Conservation (phyloP, 2,329 filamentous ascomycete genomes). For the Ophiocordyceps camponoti-leonardi region DNA sequence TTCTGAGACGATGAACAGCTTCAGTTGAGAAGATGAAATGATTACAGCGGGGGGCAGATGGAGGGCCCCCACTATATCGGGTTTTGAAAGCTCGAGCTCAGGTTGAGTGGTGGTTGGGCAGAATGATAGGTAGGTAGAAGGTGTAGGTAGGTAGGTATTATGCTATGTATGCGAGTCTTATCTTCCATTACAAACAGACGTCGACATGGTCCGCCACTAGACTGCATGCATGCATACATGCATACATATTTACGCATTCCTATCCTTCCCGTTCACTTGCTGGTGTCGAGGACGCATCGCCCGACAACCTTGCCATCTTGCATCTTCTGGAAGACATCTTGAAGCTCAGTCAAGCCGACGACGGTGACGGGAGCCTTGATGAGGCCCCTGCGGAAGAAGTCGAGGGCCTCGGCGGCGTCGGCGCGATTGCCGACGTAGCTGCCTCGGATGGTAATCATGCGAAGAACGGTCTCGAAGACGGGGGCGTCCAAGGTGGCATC, state of each 20-base stretch:
- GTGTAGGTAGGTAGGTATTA: neutral
- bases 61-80: no score
- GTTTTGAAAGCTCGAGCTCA: no score
- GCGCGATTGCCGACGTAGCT: constrained; percentile 87
- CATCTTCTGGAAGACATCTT: constrained; percentile 66
- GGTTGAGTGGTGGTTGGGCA: no score
- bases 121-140: no score
- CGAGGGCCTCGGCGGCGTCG: constrained; percentile 75
- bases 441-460: constrained; percentile 85
- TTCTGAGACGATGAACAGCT: no score
- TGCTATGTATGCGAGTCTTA: neutral
- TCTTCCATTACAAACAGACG: no score
- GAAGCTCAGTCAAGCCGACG: constrained; percentile 63
- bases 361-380: constrained; percentile 82
- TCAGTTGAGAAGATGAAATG: no score
- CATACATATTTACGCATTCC: no score
- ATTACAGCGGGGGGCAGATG: no score
- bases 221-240: neutral
- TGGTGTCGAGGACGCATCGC: constrained; percentile 63
- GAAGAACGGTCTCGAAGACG: constrained; percentile 75
- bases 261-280: constrained; percentile 26
- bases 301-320: constrained; percentile 54
- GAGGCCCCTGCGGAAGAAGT: constrained; percentile 71
- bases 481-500: constrained; percentile 65
- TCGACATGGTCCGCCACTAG: no score